Evolutionary conservation across 2,329 filamentous ascomycete genomes (phyloP), one percentile per base, ranked within the genome.

Genomic region (Aspergillus floridensis): DNA sequence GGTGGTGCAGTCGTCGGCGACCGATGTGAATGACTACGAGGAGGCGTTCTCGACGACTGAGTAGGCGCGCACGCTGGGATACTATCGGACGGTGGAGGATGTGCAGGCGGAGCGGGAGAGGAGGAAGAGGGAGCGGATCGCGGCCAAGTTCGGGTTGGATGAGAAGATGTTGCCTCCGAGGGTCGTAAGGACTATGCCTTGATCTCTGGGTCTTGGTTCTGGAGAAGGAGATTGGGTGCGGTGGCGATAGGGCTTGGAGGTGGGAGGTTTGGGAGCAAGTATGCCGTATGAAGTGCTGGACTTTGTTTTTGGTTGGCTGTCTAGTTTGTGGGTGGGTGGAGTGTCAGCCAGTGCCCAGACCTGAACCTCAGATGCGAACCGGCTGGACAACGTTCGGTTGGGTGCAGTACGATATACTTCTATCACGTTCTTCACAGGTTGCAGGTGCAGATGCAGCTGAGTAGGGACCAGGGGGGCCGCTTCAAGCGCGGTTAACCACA

Each of bases 51-150:
- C 49, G 12, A 35, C 14, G 26, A 26, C 4, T 2, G 54, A 60
- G 14, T 7, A 57, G 22, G 32, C 44, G 3, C 29, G n/a, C 7
- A 54, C 54, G 12, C 44, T 51, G n/a, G n/a, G n/a, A n/a, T n/a
- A n/a, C n/a, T n/a, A n/a, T n/a, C 26, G 16, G 1, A 46, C 29
- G 4, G 31, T 49, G 21, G 29, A 21, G 14, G 32, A 56, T 5
- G 16, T 3, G 5, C 2, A 16, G 1, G 51, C 32, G 4, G 57
- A 55, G 10, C 12, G 24, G 21, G 46, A 55, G 35, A 24, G 8
- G 49, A 38, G 59, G 47, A 55, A 60, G 51, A 38, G 35, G 32
- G 31, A 22, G 8, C 16, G 59, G 2, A 6, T 49, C 14, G n/a
- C 32, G 4, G 50, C 12, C 8, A 51, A 57, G 38, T 14, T 56